Percentiles rank a stretch among this genome's conserved stretches.
These are phyloP conservation scores for Cotoneaster glaucophyllus DNA, from an alignment of 306 rosid genomes.

Conservation along the genomic window DNA sequence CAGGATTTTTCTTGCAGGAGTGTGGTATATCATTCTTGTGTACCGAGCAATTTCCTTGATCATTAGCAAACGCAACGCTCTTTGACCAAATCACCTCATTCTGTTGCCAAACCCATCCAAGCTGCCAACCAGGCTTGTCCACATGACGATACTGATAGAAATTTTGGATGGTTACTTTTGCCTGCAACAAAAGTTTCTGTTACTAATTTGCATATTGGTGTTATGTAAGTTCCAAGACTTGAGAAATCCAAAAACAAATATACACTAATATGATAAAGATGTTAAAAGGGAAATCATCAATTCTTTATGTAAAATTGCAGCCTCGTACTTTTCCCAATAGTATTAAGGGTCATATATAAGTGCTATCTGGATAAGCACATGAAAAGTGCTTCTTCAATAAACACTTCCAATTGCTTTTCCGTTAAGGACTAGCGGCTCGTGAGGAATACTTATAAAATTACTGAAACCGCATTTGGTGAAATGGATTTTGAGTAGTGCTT, in stretches of 20 bases:
- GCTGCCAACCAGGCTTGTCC: conserved; percentile 66
- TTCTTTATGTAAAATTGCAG: background rate
- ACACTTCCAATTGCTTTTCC: too few relatives aligned
- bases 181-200: conserved; percentile 36
- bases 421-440: too few relatives aligned
- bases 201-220: background rate
- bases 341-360: too few relatives aligned
- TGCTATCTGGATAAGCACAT: too few relatives aligned
- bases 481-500: too few relatives aligned
- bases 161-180: conserved; percentile 57
- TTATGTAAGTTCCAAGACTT: too few relatives aligned
- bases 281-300: background rate
- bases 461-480: too few relatives aligned
- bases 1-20: conserved; percentile 55
- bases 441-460: too few relatives aligned
- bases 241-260: background rate
- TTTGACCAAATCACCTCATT: conserved; percentile 72
- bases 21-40: conserved; percentile 46
- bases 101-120: conserved; percentile 68
- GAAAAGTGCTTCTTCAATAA: too few relatives aligned
- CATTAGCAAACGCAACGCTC: conserved; percentile 65
- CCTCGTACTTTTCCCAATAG: background rate
- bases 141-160: conserved; percentile 57
- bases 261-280: background rate
- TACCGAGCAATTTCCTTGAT: conserved; percentile 53